Conservation (phyloP, 202 grass and related monocot species). For the Musa balbisiana region DNA sequence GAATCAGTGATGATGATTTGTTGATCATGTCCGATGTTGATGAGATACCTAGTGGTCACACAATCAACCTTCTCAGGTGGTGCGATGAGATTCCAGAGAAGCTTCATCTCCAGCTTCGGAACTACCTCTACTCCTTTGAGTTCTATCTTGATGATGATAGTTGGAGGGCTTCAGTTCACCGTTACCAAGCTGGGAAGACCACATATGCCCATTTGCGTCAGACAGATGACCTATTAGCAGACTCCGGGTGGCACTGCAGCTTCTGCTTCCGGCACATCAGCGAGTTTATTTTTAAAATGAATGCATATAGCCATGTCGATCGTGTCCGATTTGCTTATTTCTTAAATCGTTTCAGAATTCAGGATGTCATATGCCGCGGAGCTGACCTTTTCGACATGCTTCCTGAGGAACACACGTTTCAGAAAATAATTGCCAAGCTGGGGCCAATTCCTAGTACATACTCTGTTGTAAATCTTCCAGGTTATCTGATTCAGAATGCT, state of each 20-base stretch:
- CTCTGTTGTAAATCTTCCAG: not conserved
- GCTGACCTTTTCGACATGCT: conserved; percentile 6
- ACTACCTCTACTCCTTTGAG: conserved; percentile 3
- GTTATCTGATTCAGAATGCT: not conserved
- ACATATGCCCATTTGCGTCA: not conserved
- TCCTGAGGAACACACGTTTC: not conserved
- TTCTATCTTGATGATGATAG: not conserved
- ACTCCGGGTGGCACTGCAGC: conserved; percentile 5
- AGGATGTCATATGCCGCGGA: not conserved
- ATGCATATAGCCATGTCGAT: conserved; percentile 1
- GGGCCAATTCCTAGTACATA: not conserved
- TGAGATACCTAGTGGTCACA: not conserved
- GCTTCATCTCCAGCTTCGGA: conserved; percentile 2
- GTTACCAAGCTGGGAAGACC: not conserved
- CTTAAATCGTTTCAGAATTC: conserved; percentile 1
- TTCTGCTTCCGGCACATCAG: conserved; percentile 5
- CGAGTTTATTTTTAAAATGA: not conserved
- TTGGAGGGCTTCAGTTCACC: not conserved
- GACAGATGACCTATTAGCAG: not conserved
- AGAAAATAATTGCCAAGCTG: not conserved
- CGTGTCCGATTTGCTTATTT: not conserved
- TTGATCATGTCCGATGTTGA: conserved; percentile 3
- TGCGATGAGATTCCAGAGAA: conserved; percentile 1
- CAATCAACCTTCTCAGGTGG: not conserved
- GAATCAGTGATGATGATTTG: not conserved